A percentile compares a stretch with the other conserved stretches of the same genome.
Conservation (phyloP, 352 stramenopile species). For the Globisporangium nagaii region DNA sequence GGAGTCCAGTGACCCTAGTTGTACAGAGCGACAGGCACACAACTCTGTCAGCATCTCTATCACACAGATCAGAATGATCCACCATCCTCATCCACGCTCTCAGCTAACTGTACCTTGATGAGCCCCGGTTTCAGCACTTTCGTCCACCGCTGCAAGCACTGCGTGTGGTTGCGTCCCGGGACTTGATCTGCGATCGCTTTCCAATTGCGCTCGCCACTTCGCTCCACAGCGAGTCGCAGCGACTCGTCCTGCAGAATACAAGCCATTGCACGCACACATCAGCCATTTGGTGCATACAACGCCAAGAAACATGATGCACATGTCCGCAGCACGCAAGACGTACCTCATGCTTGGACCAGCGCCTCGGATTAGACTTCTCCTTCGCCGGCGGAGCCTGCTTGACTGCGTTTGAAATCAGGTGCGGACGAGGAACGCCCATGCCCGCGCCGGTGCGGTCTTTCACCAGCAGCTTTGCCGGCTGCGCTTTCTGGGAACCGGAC, state of each 20-base stretch:
- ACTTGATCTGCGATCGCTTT: slow-evolving; percentile 91
- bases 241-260: slow-evolving; percentile 77
- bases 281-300: not conserved
- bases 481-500: slow-evolving; percentile 7
- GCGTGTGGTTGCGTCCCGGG: slow-evolving; percentile 87
- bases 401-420: slow-evolving; percentile 69
- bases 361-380: slow-evolving; percentile 79
- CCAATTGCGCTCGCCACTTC: slow-evolving; percentile 85
- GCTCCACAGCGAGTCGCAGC: slow-evolving; percentile 73
- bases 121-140: slow-evolving; percentile 92
- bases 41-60: too few relatives aligned
- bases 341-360: slow-evolving; percentile 79
- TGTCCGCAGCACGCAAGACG: not conserved
- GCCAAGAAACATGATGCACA: not conserved
- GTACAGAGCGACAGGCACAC: not conserved
- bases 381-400: slow-evolving; percentile 76
- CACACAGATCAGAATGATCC: too few relatives aligned
- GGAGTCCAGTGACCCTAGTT: slow-evolving; percentile 89
- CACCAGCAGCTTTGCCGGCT: slow-evolving; percentile 52
- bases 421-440: slow-evolving; percentile 64
- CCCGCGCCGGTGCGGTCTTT: slow-evolving; percentile 72
- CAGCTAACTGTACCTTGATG: slow-evolving; percentile 73
- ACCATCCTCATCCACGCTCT: not conserved
- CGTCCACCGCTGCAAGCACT: slow-evolving; percentile 91
- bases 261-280: too few relatives aligned